Evolutionary conservation across 768 basidiomycete genomes (phyloP).

Genomic region (Lactarius hengduanensis): DNA sequence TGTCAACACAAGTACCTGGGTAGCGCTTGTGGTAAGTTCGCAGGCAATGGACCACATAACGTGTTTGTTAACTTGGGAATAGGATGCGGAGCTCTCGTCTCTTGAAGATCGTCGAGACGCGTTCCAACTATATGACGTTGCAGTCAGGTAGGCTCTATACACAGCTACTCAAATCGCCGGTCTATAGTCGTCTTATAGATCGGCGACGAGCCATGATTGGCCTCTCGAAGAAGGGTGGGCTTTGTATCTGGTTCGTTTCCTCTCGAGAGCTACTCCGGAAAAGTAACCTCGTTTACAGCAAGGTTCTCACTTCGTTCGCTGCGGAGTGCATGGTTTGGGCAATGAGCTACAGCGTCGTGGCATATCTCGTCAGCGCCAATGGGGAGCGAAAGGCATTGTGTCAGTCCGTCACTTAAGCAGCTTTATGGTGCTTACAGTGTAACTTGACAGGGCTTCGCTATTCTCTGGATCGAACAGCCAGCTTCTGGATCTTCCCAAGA

Average conservation of each 20-base stretch:
- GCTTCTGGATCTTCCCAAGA: slow-evolving; percentile 50
- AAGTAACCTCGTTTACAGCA: slow-evolving; percentile 42
- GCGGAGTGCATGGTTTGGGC: slow-evolving; percentile 64
- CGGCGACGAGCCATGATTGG: slow-evolving; percentile 69
- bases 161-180: background rate
- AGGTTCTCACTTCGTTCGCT: slow-evolving; percentile 66
- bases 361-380: slow-evolving; percentile 63
- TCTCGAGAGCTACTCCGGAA: slow-evolving; percentile 6
- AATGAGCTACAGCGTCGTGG: slow-evolving; percentile 65
- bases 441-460: slow-evolving; percentile 46
- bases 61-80: background rate
- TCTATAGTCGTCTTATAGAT: slow-evolving; percentile 37
- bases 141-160: slow-evolving; percentile 50
- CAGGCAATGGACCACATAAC: background rate
- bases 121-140: slow-evolving; percentile 65
- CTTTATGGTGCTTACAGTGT: background rate
- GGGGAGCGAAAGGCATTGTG: slow-evolving; percentile 75
- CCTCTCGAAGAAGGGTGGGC: slow-evolving; percentile 70
- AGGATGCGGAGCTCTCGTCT: slow-evolving; percentile 73
- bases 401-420: slow-evolving; percentile 36
- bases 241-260: slow-evolving; percentile 52
- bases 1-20: slow-evolving; percentile 66
- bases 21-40: slow-evolving; percentile 58
- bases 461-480: slow-evolving; percentile 46
- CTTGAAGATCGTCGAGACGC: slow-evolving; percentile 55